Conservation (phyloP, 345 rosid genomes). For the Clausena lansium region DNA sequence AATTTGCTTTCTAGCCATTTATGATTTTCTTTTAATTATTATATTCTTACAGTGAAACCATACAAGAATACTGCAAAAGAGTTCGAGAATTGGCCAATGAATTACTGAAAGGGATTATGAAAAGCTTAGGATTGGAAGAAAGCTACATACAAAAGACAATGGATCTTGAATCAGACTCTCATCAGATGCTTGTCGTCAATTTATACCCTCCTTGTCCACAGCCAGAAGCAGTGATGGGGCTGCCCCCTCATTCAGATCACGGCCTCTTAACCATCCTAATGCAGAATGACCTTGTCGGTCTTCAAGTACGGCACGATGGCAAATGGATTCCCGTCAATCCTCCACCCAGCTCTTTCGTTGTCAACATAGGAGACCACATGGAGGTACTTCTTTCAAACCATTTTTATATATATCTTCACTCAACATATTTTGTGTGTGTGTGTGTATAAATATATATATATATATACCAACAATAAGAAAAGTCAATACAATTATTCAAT, state of each 20-base stretch:
- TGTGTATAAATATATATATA: no score
- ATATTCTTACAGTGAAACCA: constrained; percentile 15
- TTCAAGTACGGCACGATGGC: constrained; percentile 26
- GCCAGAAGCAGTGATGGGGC: constrained; percentile 37
- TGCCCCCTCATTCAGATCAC: constrained; percentile 40
- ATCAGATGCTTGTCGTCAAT: constrained; percentile 33
- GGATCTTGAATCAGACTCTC: constrained; percentile 15
- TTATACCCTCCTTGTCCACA: constrained; percentile 43
- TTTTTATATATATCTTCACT: neutral
- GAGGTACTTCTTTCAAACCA: constrained; percentile 23
- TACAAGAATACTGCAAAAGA: constrained; percentile 26
- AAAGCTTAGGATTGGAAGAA: constrained; percentile 34
- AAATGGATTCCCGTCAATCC: constrained; percentile 34
- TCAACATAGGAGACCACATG: constrained; percentile 39
- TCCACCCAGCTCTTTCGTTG: constrained; percentile 24
- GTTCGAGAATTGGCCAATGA: constrained; percentile 28
- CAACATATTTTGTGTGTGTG: neutral
- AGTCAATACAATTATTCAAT: no score
- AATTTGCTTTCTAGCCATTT: neutral
- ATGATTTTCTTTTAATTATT: neutral
- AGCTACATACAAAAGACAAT: constrained; percentile 21
- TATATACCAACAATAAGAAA: no score
- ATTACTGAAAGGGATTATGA: constrained; percentile 28
- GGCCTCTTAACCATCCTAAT: constrained; percentile 36
- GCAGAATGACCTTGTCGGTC: constrained; percentile 25